Conservation (phyloP, 768 basidiomycete genomes). For the Rhizopogon sp. region DNA sequence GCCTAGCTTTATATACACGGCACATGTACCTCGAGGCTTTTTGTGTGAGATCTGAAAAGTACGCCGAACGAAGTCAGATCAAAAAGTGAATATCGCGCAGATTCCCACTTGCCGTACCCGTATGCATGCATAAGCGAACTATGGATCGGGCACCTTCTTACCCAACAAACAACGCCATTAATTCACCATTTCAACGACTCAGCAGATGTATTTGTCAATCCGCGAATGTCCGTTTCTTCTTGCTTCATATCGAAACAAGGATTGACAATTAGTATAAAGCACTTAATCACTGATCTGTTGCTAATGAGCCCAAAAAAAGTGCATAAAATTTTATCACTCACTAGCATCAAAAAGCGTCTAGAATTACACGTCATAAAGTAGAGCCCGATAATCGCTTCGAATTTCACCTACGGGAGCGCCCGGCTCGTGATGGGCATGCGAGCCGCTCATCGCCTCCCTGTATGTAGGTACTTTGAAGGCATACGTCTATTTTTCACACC, state of each 20-base stretch:
- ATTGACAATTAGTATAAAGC: constrained; percentile 25
- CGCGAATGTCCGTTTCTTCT: constrained; percentile 16
- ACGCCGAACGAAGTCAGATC: constrained; percentile 17
- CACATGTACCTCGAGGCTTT: constrained; percentile 24
- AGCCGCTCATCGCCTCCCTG: constrained; percentile 2
- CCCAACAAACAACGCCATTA: constrained; percentile 13
- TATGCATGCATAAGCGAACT: constrained; percentile 21
- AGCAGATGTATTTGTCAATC: constrained; percentile 28
- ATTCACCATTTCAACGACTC: constrained; percentile 17
- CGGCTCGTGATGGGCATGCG: constrained; percentile 1
- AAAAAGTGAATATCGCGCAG: constrained; percentile 18
- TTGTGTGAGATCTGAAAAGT: constrained; percentile 5
- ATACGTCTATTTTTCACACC: constrained; percentile 19
- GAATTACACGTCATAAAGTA: constrained; percentile 2
- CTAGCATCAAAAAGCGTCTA: constrained; percentile 1
- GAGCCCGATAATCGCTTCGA: constrained; percentile 2
- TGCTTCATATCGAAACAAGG: constrained; percentile 31
- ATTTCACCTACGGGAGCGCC: neutral
- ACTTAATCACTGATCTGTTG: constrained; percentile 4
- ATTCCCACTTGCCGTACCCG: constrained; percentile 24
- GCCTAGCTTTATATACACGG: constrained; percentile 26
- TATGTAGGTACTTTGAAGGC: neutral
- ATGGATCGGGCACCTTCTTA: constrained; percentile 17
- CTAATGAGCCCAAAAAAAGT: constrained; percentile 2
- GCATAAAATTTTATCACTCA: constrained; percentile 2